A percentile compares a stretch with the other conserved stretches of the same genome.
phyloP scores from a whole-genome alignment of 1,284 basidiomycete genomes.

The Pulveroboletus sp. region DNA sequence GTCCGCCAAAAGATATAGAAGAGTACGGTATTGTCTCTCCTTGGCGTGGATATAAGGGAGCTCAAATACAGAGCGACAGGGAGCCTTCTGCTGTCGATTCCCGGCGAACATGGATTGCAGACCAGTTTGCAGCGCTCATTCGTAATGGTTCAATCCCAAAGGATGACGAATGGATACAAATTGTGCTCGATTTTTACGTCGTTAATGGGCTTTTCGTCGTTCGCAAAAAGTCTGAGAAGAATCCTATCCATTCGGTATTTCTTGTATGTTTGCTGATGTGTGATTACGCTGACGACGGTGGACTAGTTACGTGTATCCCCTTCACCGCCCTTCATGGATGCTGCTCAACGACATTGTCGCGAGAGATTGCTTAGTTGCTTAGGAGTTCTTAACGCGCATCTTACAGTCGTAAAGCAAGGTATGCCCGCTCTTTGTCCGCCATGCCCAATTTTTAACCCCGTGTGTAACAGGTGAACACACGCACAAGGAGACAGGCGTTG shows the following conservation, averaged over 20 bases:
- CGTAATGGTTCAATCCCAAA: slow-evolving; percentile 84
- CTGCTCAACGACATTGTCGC: slow-evolving; percentile 65
- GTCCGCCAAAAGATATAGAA: slow-evolving; percentile 46
- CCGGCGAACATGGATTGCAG: slow-evolving; percentile 79
- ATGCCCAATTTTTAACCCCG: not conserved
- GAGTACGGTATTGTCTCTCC: slow-evolving; percentile 37
- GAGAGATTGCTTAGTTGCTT: slow-evolving; percentile 74
- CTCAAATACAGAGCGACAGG: slow-evolving; percentile 39
- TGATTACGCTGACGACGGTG: slow-evolving; percentile 3
- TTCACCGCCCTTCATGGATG: slow-evolving; percentile 73
- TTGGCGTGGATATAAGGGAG: not conserved
- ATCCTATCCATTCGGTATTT: slow-evolving; percentile 58
- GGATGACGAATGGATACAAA: slow-evolving; percentile 74
- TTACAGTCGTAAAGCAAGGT: slow-evolving; percentile 54
- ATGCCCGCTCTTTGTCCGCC: not conserved
- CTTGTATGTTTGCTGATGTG: not conserved
- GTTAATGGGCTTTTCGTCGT: slow-evolving; percentile 83
- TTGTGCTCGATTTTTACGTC: slow-evolving; percentile 79
- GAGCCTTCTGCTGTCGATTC: slow-evolving; percentile 51
- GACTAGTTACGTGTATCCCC: slow-evolving; percentile 57
- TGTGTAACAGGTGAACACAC: slow-evolving; percentile 44
- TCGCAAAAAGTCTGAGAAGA: slow-evolving; percentile 75
- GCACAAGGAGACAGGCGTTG: slow-evolving; percentile 58
- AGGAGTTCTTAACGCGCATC: slow-evolving; percentile 70
- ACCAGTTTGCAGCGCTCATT: slow-evolving; percentile 81